Conservation (phyloP, 495 filamentous ascomycete species). For the Aspergillus wentii region DNA sequence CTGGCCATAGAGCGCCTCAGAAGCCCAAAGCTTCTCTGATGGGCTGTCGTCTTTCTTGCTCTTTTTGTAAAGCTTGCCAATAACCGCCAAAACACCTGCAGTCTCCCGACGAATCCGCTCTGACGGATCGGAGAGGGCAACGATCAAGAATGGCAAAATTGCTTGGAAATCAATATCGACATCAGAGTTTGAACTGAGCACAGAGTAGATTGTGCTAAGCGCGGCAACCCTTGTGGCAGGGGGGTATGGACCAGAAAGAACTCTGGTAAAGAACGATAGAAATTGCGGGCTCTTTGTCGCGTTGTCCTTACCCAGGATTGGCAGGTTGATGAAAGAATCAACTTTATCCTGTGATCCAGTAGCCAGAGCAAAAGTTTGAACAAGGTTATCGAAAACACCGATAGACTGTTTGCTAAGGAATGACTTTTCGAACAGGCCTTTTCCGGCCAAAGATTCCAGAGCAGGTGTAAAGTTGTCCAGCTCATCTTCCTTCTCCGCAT, state of each 20-base stretch:
- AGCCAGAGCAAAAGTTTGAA: slow-evolving; percentile 57
- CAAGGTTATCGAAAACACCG: slow-evolving; percentile 50
- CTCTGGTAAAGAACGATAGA: slow-evolving; percentile 68
- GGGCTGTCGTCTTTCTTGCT: slow-evolving; percentile 26
- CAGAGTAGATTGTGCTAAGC: slow-evolving; percentile 51
- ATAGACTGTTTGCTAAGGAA: slow-evolving; percentile 32
- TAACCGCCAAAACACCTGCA: slow-evolving; percentile 52
- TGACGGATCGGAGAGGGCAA: slow-evolving; percentile 67
- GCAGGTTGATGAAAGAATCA: slow-evolving; percentile 51
- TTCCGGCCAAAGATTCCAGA: slow-evolving; percentile 27
- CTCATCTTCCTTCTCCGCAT: slow-evolving; percentile 27
- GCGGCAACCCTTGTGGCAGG: slow-evolving; percentile 62
- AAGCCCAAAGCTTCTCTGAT: slow-evolving; percentile 40
- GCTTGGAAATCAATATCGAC: slow-evolving; percentile 65
- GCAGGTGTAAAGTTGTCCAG: slow-evolving; percentile 35
- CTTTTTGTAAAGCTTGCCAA: slow-evolving; percentile 44
- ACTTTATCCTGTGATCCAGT: slow-evolving; percentile 46
- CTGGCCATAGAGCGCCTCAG: slow-evolving; percentile 53
- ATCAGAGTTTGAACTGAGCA: slow-evolving; percentile 45
- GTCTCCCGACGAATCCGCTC: slow-evolving; percentile 70
- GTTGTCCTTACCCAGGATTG: slow-evolving; percentile 50
- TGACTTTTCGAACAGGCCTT: slow-evolving; percentile 23
- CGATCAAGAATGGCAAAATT: slow-evolving; percentile 69
- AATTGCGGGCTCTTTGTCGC: slow-evolving; percentile 59
- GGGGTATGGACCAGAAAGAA: slow-evolving; percentile 69